Evolutionary conservation across 257 asterid species (phyloP).

Genomic region (Nyctanthes arbortristis): DNA sequence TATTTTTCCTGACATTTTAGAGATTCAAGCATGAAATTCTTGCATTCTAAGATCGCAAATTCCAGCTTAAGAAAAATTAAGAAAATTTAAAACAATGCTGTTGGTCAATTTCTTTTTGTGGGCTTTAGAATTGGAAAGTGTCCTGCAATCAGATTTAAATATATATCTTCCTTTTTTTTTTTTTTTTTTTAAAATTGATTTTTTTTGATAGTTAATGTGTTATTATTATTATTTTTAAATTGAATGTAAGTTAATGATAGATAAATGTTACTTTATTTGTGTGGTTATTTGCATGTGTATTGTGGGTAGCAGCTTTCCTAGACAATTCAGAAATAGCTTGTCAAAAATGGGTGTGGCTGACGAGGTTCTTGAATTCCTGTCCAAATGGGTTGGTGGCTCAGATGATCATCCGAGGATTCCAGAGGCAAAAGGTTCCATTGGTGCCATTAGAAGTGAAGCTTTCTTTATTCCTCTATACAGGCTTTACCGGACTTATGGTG

Average conservation of each 20-base stretch:
- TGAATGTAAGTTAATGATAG: not conserved
- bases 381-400: slow-evolving; percentile 44
- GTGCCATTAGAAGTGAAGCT: slow-evolving; percentile 65
- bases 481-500: slow-evolving; percentile 86
- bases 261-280: not conserved
- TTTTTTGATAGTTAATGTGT: slow-evolving; percentile 3
- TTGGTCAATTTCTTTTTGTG: not conserved
- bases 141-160: no score
- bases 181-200: no score
- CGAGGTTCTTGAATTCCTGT: slow-evolving; percentile 57
- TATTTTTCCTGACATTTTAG: not conserved
- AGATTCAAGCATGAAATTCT: not conserved
- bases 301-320: slow-evolving; percentile 48
- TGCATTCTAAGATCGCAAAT: not conserved
- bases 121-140: not conserved
- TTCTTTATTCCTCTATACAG: slow-evolving; percentile 85
- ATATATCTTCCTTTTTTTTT: no score
- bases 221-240: no score
- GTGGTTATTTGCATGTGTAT: slow-evolving; percentile 20
- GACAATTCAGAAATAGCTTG: slow-evolving; percentile 53
- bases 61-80: not conserved
- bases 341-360: slow-evolving; percentile 70
- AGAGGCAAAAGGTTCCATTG: slow-evolving; percentile 79
- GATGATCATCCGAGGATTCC: slow-evolving; percentile 59
- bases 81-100: not conserved